Base-by-base conservation (phyloP, 176 grass and related monocot species). In the Raddia distichophylla region DNA sequence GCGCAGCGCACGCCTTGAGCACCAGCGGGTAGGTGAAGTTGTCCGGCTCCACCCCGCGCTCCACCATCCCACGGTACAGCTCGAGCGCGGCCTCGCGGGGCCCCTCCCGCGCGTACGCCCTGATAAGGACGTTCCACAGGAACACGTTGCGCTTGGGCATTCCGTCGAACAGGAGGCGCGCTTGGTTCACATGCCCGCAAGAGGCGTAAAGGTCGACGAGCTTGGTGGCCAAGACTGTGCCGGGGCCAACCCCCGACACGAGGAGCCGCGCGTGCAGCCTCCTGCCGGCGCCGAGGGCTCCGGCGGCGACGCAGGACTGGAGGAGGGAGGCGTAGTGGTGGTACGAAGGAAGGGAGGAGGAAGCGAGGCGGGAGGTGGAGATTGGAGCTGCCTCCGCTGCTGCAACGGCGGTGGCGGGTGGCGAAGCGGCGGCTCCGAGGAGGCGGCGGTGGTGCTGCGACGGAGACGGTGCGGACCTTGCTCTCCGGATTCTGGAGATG, bases 101-200 rank as follows among this genome's bases (percentile, higher is more conserved):
- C 3, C 91, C 89, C 2, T 90, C 88, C 64, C 86, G 88, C 34
- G 78, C 88, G 32, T 91, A 90, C 6, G 78, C 84, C 12, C 91
- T 87, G 71, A 93, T 91, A 35, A 97, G 82, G 10, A 91, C 85
- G 61, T 97, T 97, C 91, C 94, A 93, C 16, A 88, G 43, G 60
- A 93, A 97, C n/a, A 89, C 10, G 58, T 91, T 93, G 9, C 81
- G 22, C 22, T 83, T 89, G 32, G 78, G 75, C 83, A 91, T 97
- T 91, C 48, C 88, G 19, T 97, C 86, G 50, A 97, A 97, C 88
- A 97, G 64, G 18, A 7, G 44, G 16, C 80, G 94, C 3, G 91
- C 88, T 47, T 85, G 16, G 0, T 15, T 14, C 5, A 93, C 51
- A 47, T 73, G 76, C 57, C 86, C 67, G 75, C 81, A 87, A 17